Evolutionary conservation across 176 grass and related monocot species (phyloP).

Genomic region (Eremochloa ophiuroides): DNA sequence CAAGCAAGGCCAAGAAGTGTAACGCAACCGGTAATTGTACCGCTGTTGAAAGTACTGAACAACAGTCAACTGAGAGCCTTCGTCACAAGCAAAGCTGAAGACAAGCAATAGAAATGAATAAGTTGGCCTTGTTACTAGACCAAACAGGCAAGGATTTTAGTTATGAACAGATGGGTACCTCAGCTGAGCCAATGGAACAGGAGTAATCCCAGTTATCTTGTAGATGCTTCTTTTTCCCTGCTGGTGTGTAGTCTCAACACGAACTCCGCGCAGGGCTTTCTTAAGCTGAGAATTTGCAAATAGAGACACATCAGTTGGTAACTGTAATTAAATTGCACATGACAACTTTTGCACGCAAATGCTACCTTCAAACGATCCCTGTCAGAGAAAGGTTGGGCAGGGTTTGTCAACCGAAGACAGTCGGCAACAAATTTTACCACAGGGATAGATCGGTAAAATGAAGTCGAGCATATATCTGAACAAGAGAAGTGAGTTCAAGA

Average conservation of each 20-base stretch:
- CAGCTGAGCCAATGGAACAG: slow-evolving; percentile 41
- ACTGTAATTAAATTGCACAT: background rate
- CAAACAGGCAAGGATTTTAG: background rate
- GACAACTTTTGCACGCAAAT: background rate
- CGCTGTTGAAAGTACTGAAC: slow-evolving; percentile 53
- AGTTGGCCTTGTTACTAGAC: background rate
- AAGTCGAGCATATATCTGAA: slow-evolving; percentile 66
- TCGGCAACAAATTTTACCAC: slow-evolving; percentile 44
- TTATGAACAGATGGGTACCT: slow-evolving; percentile 31
- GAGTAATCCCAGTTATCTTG: slow-evolving; percentile 62
- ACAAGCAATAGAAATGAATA: background rate
- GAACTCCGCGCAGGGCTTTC: slow-evolving; percentile 61
- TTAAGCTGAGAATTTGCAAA: slow-evolving; percentile 41
- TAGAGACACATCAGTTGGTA: background rate
- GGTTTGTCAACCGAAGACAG: slow-evolving; percentile 12
- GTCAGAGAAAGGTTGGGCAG: slow-evolving; percentile 36
- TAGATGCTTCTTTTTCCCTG: slow-evolving; percentile 38
- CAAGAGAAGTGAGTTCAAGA: slow-evolving; percentile 17
- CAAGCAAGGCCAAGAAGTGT: slow-evolving; percentile 62
- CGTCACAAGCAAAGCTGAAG: slow-evolving; percentile 64
- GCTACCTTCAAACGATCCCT: slow-evolving; percentile 56
- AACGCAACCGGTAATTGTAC: slow-evolving; percentile 41
- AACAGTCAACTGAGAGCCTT: slow-evolving; percentile 34
- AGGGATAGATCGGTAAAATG: slow-evolving; percentile 53
- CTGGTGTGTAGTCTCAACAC: slow-evolving; percentile 64